A percentile compares a stretch with the other conserved stretches of the same genome.
These are phyloP conservation scores for Hymenoscyphus fructigenus DNA, from an alignment of 2,329 filamentous ascomycete species.

Conservation along the genomic window DNA sequence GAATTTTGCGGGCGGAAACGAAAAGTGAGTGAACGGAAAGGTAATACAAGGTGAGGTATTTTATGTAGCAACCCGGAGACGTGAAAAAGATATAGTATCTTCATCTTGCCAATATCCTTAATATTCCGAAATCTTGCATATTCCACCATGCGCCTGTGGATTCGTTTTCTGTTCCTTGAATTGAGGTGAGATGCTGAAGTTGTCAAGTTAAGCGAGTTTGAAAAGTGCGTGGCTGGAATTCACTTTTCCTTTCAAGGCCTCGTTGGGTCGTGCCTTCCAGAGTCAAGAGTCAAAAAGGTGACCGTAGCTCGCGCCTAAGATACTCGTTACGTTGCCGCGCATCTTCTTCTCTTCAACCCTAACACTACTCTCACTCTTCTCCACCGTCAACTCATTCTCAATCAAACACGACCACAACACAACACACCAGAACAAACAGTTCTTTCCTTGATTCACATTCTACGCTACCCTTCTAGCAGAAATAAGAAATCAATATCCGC, in stretches of 20 bases:
- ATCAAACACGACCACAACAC: neutral
- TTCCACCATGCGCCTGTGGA: neutral
- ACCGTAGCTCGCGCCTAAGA: neutral
- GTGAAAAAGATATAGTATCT: neutral
- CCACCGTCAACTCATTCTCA: neutral
- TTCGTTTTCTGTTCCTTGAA: neutral
- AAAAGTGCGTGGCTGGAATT: neutral
- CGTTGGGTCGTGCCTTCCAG: neutral
- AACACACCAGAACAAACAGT: neutral
- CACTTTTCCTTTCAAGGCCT: neutral
- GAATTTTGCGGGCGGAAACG: neutral
- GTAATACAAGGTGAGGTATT: neutral
- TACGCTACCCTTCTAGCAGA: neutral
- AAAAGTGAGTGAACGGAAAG: neutral
- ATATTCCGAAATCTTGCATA: neutral
- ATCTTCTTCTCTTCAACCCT: neutral
- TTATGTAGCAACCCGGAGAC: neutral
- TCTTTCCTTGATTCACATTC: neutral
- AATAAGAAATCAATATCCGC: constrained; percentile 2
- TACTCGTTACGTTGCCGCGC: neutral
- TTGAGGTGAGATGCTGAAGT: neutral
- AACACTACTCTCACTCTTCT: neutral
- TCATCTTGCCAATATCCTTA: neutral
- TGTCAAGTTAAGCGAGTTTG: neutral
- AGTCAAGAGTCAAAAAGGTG: neutral